phyloP scores from a whole-genome alignment of 805 yeast species.

The Nakazawaea peltata region DNA sequence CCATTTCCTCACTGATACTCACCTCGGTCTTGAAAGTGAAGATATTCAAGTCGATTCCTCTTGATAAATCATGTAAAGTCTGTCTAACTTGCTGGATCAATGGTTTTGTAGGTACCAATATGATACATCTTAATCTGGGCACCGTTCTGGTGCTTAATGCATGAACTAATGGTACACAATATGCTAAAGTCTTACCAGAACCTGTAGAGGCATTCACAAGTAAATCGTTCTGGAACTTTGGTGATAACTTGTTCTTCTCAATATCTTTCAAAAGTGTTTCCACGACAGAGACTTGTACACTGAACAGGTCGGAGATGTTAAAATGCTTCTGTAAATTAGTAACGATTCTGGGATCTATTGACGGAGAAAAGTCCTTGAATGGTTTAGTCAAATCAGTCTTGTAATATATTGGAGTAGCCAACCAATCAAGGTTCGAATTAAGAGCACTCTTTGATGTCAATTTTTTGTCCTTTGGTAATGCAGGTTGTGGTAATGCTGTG shows the following conservation, averaged over 20 bases:
- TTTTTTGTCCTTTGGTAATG: constrained; percentile 43
- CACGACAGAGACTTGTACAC: constrained; percentile 68
- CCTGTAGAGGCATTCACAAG: constrained; percentile 94
- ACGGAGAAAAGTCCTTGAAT: constrained; percentile 38
- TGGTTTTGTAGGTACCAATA: constrained; percentile 87
- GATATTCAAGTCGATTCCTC: constrained; percentile 61
- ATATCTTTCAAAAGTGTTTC: constrained; percentile 41
- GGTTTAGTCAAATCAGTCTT: constrained; percentile 36
- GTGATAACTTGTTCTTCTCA: constrained; percentile 29
- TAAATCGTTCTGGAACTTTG: constrained; percentile 62
- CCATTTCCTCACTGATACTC: constrained; percentile 55
- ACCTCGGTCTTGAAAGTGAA: constrained; percentile 50
- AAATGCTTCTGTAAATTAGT: constrained; percentile 34
- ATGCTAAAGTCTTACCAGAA: constrained; percentile 91
- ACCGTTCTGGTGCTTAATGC: constrained; percentile 53
- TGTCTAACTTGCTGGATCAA: constrained; percentile 73
- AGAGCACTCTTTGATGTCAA: constrained; percentile 24
- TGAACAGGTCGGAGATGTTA: constrained; percentile 54
- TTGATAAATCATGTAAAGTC: constrained; percentile 50
- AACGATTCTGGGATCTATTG: constrained; percentile 32
- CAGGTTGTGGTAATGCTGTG: constrained; percentile 83
- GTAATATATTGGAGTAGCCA: constrained; percentile 53
- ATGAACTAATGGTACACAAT: constrained; percentile 76
- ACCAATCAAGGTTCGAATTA: constrained; percentile 51
- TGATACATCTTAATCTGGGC: constrained; percentile 65